Conservation (phyloP, 2,329 filamentous ascomycete genomes). For the Aspergillus nomiae region DNA sequence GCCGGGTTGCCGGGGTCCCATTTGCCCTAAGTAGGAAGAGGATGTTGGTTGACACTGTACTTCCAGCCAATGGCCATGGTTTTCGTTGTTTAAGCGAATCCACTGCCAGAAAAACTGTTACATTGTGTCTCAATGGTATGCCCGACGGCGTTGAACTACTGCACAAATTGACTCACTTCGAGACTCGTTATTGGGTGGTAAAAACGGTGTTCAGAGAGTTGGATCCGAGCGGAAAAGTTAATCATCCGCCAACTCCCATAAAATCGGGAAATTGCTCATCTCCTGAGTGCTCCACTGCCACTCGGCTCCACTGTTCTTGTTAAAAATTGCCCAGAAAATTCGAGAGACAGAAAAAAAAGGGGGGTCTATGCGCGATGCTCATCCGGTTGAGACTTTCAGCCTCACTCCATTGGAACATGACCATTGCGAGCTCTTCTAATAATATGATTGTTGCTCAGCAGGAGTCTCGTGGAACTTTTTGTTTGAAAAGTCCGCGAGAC, state of each 20-base stretch:
- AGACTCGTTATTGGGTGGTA: neutral
- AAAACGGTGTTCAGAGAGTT: neutral
- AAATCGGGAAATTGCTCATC: conserved; percentile 2
- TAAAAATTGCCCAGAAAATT: neutral
- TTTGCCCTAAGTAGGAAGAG: neutral
- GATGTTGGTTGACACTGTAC: neutral
- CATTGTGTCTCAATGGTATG: neutral
- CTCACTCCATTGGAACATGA: neutral
- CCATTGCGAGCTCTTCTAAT: neutral
- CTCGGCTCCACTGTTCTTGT: neutral
- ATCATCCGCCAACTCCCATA: neutral
- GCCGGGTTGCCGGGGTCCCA: neutral
- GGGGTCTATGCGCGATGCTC: neutral
- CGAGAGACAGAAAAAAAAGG: neutral
- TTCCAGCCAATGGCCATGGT: neutral
- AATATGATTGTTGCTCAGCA: neutral
- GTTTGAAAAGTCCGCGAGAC: neutral
- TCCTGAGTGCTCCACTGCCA: neutral
- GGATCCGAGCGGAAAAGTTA: neutral
- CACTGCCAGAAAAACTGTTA: neutral
- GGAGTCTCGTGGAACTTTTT: neutral
- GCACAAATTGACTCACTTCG: neutral
- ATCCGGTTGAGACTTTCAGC: neutral
- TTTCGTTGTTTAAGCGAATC: neutral
- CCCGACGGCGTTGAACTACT: neutral